phyloP scores from a whole-genome alignment of 805 yeast species.

The Starmerella riodocensis region DNA sequence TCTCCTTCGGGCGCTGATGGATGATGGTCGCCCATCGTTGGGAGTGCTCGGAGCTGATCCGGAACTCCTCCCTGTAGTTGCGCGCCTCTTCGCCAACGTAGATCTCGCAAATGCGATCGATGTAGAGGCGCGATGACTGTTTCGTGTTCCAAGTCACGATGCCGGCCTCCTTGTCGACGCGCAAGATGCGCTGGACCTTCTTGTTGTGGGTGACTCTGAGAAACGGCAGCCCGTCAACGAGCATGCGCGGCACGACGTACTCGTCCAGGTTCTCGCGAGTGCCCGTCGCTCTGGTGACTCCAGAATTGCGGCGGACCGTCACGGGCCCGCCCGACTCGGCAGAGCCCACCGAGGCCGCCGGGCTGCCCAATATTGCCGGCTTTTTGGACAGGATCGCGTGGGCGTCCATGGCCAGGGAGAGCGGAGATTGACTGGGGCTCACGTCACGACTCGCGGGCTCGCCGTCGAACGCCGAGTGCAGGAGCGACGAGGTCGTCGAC shows the following conservation, averaged over 20 bases:
- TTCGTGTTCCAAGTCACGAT: constrained; percentile 44
- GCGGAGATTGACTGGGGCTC: background rate
- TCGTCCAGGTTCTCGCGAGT: constrained; percentile 1
- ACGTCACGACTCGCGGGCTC: background rate
- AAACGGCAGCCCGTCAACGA: constrained; percentile 41
- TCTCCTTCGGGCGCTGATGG: constrained; percentile 44
- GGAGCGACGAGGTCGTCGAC: constrained; percentile 7
- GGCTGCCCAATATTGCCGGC: background rate
- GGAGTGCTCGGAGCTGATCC: constrained; percentile 51
- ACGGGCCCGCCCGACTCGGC: constrained; percentile 18
- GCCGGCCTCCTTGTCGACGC: constrained; percentile 43
- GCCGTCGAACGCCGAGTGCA: background rate
- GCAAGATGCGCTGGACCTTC: constrained; percentile 43
- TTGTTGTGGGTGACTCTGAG: constrained; percentile 61
- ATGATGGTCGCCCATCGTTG: constrained; percentile 70
- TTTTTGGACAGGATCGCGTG: background rate
- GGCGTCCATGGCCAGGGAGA: background rate
- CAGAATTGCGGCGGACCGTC: constrained; percentile 21
- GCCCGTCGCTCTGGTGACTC: constrained; percentile 12
- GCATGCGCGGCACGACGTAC: constrained; percentile 12
- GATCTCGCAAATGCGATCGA: constrained; percentile 54
- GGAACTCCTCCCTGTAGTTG: constrained; percentile 76
- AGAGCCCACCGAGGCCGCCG: background rate
- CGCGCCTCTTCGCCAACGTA: constrained; percentile 58
- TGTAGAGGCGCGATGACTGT: constrained; percentile 33